Evolutionary conservation across 495 filamentous ascomycete genomes (phyloP).

Genomic region (Aspergillus bridgeri): DNA sequence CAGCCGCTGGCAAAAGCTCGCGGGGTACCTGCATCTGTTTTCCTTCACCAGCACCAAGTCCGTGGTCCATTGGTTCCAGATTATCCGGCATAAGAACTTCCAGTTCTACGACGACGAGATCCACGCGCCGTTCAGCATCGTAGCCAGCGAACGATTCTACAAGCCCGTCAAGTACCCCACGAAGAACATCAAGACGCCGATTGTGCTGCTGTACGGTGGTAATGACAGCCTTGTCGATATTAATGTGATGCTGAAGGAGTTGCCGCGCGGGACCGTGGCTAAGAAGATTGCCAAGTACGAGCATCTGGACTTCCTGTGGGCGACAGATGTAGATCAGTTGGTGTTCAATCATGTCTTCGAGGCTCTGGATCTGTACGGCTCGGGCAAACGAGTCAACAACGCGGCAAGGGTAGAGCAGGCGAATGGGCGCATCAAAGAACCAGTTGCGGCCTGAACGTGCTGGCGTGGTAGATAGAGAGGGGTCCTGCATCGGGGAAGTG

Average conservation of each 20-base stretch:
- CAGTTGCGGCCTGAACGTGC: conserved; percentile 1
- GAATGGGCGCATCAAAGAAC: neutral
- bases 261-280: conserved; percentile 78
- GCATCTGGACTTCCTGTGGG: conserved; percentile 98
- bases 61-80: conserved; percentile 98
- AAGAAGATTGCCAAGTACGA: conserved; percentile 87
- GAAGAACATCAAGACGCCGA: conserved; percentile 92
- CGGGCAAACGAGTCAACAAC: neutral
- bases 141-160: conserved; percentile 61
- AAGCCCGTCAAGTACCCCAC: conserved; percentile 97
- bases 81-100: conserved; percentile 90
- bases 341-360: conserved; percentile 90
- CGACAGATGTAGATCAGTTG: conserved; percentile 71
- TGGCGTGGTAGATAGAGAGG: neutral
- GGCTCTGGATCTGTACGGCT: conserved; percentile 65
- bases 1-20: conserved; percentile 81
- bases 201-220: conserved; percentile 89
- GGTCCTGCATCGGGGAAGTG: neutral
- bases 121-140: conserved; percentile 57
- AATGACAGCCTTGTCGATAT: conserved; percentile 96
- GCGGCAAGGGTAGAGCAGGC: conserved; percentile 5
- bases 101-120: conserved; percentile 99
- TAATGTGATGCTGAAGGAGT: conserved; percentile 79
- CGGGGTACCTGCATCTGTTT: conserved; percentile 94
- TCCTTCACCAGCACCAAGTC: conserved; percentile 94